These are phyloP conservation scores for Apiospora kogelbergensis DNA, from an alignment of 2,329 filamentous ascomycete species.

Conservation along the genomic window DNA sequence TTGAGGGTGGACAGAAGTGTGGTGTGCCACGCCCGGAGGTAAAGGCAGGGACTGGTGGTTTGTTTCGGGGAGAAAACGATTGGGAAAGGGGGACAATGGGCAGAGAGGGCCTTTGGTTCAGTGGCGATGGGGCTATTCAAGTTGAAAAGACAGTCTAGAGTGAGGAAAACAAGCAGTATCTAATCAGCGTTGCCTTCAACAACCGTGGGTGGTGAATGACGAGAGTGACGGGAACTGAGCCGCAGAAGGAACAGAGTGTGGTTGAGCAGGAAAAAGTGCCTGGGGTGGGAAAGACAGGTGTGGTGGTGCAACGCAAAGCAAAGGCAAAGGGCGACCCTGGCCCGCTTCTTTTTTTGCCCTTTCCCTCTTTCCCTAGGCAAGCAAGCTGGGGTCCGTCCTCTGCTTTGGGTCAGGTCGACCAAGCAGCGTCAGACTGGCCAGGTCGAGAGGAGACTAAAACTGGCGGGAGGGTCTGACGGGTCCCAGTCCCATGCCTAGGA, in stretches of 20 bases:
- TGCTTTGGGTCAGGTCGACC: constrained; percentile 6
- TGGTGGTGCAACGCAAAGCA: constrained; percentile 5
- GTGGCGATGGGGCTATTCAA: background rate
- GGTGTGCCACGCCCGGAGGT: background rate
- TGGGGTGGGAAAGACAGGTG: constrained; percentile 7
- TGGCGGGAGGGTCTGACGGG: constrained; percentile 5
- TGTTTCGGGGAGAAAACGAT: background rate
- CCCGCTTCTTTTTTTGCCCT: background rate
- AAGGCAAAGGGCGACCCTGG: constrained; percentile 1
- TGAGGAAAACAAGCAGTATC: constrained; percentile 4
- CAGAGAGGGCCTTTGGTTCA: background rate
- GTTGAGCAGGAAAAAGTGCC: constrained; percentile 9
- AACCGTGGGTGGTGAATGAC: constrained; percentile 2
- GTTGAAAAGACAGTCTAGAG: constrained; percentile 4
- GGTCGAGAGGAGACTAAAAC: background rate
- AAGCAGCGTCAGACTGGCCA: constrained; percentile 2
- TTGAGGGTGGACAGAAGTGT: constrained; percentile 27
- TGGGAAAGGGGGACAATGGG: background rate
- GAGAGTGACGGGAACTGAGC: constrained; percentile 9
- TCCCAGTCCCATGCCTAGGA: no score
- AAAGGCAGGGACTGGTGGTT: background rate
- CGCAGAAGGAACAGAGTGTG: constrained; percentile 10
- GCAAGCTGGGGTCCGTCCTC: background rate
- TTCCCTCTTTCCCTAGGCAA: no score
- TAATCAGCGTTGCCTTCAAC: constrained; percentile 5